Conservation (phyloP, 1,284 basidiomycete species). For the Termitomyces sp. region DNA sequence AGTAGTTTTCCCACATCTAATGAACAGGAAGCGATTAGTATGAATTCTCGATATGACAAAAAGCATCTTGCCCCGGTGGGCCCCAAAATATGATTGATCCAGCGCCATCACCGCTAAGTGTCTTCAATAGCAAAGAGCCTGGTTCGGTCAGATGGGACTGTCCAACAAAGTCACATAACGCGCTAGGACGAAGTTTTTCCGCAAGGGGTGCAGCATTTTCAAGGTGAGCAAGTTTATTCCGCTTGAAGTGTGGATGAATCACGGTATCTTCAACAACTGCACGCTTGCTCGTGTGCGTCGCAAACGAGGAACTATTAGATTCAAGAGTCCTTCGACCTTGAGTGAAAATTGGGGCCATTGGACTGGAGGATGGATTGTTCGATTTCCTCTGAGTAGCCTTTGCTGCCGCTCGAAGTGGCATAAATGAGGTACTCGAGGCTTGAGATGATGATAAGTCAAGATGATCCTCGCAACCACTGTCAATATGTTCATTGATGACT, state of each 20-base stretch:
- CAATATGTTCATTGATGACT: conserved; percentile 22
- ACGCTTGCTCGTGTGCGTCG: conserved; percentile 7
- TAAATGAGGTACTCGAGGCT: conserved; percentile 7
- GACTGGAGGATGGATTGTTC: conserved; percentile 8
- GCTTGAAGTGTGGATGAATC: conserved; percentile 14
- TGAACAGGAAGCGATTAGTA: not conserved
- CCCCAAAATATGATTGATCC: conserved; percentile 74
- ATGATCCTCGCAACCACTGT: conserved; percentile 18
- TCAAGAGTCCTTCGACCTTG: conserved; percentile 5
- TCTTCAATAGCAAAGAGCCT: conserved; percentile 47
- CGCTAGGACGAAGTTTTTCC: conserved; percentile 58
- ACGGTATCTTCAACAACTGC: conserved; percentile 3
- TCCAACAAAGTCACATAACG: conserved; percentile 63
- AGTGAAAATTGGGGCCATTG: conserved; percentile 17
- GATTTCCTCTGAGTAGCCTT: conserved; percentile 5
- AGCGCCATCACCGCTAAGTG: conserved; percentile 42
- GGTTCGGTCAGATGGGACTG: conserved; percentile 57
- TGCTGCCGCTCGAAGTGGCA: not conserved
- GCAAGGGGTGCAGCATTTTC: conserved; percentile 50
- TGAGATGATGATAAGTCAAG: conserved; percentile 6
- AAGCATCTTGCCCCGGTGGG: conserved; percentile 53
- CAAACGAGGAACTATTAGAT: not conserved
- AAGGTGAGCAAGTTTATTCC: conserved; percentile 22
- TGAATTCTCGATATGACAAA: not conserved
- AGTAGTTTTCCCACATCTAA: conserved; percentile 75